phyloP scores from a whole-genome alignment of 768 basidiomycete genomes.

The Kwoniella mangroviensis region DNA sequence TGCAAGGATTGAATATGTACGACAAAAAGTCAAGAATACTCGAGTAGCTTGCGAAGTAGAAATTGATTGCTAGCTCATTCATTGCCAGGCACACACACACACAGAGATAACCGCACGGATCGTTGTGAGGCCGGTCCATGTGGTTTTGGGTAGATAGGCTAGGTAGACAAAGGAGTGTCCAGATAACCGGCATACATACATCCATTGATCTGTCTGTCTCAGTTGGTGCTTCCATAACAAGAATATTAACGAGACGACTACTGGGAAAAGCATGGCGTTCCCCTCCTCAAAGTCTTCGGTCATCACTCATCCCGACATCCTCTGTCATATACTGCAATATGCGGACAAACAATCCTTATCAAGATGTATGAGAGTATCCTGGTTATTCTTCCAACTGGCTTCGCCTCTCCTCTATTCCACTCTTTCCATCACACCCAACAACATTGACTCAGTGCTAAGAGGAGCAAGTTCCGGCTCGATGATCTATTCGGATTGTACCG shows the following conservation, averaged over 20 bases:
- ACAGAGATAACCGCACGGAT: not conserved
- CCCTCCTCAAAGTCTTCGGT: not conserved
- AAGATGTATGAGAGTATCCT: slow-evolving; percentile 22
- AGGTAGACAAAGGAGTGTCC: not conserved
- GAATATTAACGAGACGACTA: no score
- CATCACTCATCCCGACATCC: slow-evolving; percentile 21
- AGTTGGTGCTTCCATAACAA: no score
- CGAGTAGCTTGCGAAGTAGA: not conserved
- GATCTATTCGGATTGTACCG: slow-evolving; percentile 7
- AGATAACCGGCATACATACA: not conserved
- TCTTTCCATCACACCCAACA: slow-evolving; percentile 13
- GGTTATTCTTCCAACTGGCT: slow-evolving; percentile 8
- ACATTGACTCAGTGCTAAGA: slow-evolving; percentile 9
- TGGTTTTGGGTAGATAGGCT: not conserved
- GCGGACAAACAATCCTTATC: slow-evolving; percentile 15
- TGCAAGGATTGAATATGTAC: not conserved
- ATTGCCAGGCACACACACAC: not conserved
- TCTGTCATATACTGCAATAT: slow-evolving; percentile 3
- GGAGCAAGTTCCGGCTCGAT: slow-evolving; percentile 19
- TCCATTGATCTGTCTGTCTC: no score
- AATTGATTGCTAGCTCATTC: not conserved
- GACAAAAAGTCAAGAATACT: not conserved
- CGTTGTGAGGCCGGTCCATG: not conserved
- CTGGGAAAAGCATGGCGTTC: no score
- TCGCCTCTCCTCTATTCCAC: slow-evolving; percentile 9